Percentiles rank a stretch among this genome's conserved stretches.
Evolutionary conservation across 2,329 filamentous ascomycete species (phyloP).

Genomic region (Aspergillus felis): DNA sequence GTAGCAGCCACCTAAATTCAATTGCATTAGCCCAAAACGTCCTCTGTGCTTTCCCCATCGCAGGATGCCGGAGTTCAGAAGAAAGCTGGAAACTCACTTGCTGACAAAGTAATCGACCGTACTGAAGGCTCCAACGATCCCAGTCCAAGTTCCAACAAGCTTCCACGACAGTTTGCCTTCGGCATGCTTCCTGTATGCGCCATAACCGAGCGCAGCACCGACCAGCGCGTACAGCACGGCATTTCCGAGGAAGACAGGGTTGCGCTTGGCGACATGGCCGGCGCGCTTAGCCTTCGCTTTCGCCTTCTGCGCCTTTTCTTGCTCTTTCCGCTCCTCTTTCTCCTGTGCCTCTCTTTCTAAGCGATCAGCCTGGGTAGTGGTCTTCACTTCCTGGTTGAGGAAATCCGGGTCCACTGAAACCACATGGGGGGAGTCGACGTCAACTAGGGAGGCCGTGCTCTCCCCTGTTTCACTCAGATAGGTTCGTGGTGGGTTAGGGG

Average conservation of each 20-base stretch:
- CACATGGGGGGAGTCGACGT: conserved; percentile 47
- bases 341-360: conserved; percentile 33
- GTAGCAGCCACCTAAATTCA: conserved; percentile 43
- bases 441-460: conserved; percentile 42
- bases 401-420: conserved; percentile 40
- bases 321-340: conserved; percentile 17
- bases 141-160: conserved; percentile 40
- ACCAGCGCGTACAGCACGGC: conserved; percentile 40
- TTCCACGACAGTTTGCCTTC: conserved; percentile 46
- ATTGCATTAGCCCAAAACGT: conserved; percentile 9
- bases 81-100: conserved; percentile 38
- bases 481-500: conserved; percentile 36
- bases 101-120: conserved; percentile 47
- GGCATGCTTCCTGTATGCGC: conserved; percentile 46
- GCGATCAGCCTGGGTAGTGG: conserved; percentile 45
- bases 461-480: conserved; percentile 36
- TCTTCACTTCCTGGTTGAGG: conserved; percentile 41
- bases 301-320: conserved; percentile 23
- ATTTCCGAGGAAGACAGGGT: conserved; percentile 47
- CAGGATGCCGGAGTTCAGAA: background rate
- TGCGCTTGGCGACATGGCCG: conserved; percentile 37
- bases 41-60: background rate
- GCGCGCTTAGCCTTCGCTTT: conserved; percentile 31
- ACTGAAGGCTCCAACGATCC: conserved; percentile 42
- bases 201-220: conserved; percentile 42